Evolutionary conservation across 78 protist genomes (phyloP).

Genomic region (Andalucia godoyi): DNA sequence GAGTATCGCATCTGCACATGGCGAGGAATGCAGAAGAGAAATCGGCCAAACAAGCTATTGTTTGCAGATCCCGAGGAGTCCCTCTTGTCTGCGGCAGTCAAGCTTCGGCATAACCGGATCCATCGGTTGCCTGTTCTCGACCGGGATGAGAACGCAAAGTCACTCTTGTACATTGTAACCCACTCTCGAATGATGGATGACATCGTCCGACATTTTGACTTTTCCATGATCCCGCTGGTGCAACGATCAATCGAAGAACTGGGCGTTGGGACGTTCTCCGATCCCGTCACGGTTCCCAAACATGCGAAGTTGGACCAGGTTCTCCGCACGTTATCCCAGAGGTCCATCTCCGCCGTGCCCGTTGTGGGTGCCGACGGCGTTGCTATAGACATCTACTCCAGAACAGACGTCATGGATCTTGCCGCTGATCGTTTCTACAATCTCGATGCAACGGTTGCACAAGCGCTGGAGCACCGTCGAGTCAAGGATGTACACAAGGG

Average conservation of each 20-base stretch:
- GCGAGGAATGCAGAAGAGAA: slow-evolving; percentile 8
- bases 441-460: neutral
- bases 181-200: slow-evolving; percentile 28
- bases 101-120: slow-evolving; percentile 8
- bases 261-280: neutral
- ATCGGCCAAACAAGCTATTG: neutral
- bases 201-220: neutral
- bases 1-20: slow-evolving; percentile 23
- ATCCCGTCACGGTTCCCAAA: neutral
- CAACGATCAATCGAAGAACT: neutral
- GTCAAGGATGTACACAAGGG: too few relatives aligned
- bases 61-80: slow-evolving; percentile 9
- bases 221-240: neutral
- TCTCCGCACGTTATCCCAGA: neutral
- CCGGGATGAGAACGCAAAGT: slow-evolving; percentile 8
- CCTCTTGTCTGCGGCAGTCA: neutral
- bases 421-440: slow-evolving; percentile 9
- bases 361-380: neutral
- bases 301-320: neutral
- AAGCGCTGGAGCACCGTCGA: slow-evolving; percentile 6
- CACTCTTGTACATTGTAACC: slow-evolving; percentile 21
- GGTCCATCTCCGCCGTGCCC: slow-evolving; percentile 26
- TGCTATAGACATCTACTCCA: neutral
- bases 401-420: neutral
- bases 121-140: slow-evolving; percentile 47